Percentiles rank a stretch among this genome's conserved stretches.
Conservation (phyloP, 2,329 filamentous ascomycete genomes). For the Scolecobasidium constrictum region DNA sequence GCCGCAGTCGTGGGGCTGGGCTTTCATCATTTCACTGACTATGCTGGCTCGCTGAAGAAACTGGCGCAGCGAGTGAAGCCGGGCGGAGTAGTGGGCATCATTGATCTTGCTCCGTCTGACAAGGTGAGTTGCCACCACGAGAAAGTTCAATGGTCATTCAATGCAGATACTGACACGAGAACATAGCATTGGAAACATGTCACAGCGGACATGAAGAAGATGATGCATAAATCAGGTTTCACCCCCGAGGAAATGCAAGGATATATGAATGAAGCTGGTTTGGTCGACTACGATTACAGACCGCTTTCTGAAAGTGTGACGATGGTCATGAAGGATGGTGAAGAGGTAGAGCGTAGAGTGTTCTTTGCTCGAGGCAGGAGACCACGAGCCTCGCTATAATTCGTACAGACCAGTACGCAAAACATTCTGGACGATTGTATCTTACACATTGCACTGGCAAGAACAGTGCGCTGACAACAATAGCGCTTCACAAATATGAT, state of each 20-base stretch:
- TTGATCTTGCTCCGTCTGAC: conserved; percentile 3
- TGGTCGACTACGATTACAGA: conserved; percentile 2
- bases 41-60: not conserved
- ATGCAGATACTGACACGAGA: not conserved
- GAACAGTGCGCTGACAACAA: too few relatives aligned
- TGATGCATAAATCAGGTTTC: conserved; percentile 9
- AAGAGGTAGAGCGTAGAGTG: conserved; percentile 1
- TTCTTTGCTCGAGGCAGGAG: conserved; percentile 8
- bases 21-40: conserved; percentile 7
- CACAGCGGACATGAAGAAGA: not conserved
- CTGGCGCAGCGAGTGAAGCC: conserved; percentile 3
- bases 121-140: conserved; percentile 2
- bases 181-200: conserved; percentile 2
- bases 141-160: not conserved
- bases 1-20: conserved; percentile 4
- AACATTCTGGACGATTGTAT: too few relatives aligned
- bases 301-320: not conserved
- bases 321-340: conserved; percentile 4
- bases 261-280: conserved; percentile 8
- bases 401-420: too few relatives aligned
- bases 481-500: too few relatives aligned
- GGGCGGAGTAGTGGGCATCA: conserved; percentile 6
- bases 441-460: too few relatives aligned
- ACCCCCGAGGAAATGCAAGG: conserved; percentile 6
- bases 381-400: not conserved